Evolutionary conservation across 495 filamentous ascomycete species (phyloP).

Genomic region (Hypoxylon perforatum): DNA sequence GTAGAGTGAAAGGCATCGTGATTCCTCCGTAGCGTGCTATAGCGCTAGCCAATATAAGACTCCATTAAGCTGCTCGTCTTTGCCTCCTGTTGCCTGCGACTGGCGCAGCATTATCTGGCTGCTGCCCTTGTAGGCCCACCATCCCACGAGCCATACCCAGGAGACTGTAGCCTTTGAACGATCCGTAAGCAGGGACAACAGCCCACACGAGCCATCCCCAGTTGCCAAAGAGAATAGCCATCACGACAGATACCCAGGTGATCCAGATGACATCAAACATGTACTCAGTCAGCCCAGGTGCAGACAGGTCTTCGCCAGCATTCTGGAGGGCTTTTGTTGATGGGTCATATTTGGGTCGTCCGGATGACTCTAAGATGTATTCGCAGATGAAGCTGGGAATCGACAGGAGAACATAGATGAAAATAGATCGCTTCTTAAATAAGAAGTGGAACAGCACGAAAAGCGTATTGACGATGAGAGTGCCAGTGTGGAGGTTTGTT

Average conservation of each 20-base stretch:
- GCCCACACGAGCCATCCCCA: slow-evolving; percentile 80
- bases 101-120: slow-evolving; percentile 46
- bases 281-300: slow-evolving; percentile 91
- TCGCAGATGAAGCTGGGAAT: slow-evolving; percentile 81
- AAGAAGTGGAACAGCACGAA: slow-evolving; percentile 79
- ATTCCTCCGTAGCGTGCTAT: neutral
- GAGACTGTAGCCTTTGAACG: slow-evolving; percentile 75
- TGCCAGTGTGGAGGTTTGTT: slow-evolving; percentile 81
- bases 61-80: slow-evolving; percentile 50
- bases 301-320: slow-evolving; percentile 88
- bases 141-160: slow-evolving; percentile 73
- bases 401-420: slow-evolving; percentile 77
- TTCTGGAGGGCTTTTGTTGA: slow-evolving; percentile 73
- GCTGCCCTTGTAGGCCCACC: slow-evolving; percentile 61
- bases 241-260: slow-evolving; percentile 76
- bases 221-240: slow-evolving; percentile 76
- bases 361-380: slow-evolving; percentile 82
- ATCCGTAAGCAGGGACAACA: slow-evolving; percentile 75
- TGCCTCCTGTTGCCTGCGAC: slow-evolving; percentile 63
- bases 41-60: neutral
- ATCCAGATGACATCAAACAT: slow-evolving; percentile 98
- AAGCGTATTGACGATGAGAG: slow-evolving; percentile 73
- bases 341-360: slow-evolving; percentile 76
- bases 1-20: neutral
- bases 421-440: slow-evolving; percentile 72